Evolutionary conservation across 306 rosid species (phyloP), one percentile per base, ranked within the genome.

Genomic region (Trifolium fragiferum): DNA sequence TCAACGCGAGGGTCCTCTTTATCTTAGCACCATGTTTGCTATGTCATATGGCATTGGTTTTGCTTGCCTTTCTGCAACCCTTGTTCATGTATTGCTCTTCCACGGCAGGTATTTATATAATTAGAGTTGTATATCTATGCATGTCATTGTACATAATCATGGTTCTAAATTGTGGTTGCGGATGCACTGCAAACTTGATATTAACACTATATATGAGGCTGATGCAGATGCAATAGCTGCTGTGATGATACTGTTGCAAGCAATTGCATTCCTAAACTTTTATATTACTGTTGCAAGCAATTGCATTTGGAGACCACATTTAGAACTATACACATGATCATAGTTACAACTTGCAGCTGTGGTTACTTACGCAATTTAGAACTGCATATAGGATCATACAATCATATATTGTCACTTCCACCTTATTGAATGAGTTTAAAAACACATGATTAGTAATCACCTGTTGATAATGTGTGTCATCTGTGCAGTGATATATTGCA

Each of bases 51-150:
- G 96, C 25, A 23, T 86, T 68, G 90, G 81, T 75, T 90, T 92
- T 68, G 92, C 97, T 35, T 88, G 89, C 84, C 93, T 92, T 20
- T 12, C 96, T 66, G 97, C 96, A 25, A 92, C 90, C 11, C 5
- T 92, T 35, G 89, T 88, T 62, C 97, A 92, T 53, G 97, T 92
- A 3, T 59, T 71, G 33, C 87, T 92, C 74, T 92, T 92, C 80
- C 87, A 92, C 68, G 97, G 96, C 2, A 90, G 89, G 96, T 92
- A 82, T 65, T 68, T 33, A 19, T 38, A 19, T 38, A 64, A 19
- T 64, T 60, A 60, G 6, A 60, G 21, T 30, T 60, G 20, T 15
- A 15, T 60, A 30, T 60, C 66, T 58, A 25, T 58, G 18, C 18
- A 13, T 58, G 10, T 25, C 64, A 18, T 27, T 3, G 13, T 9